Percentiles rank a stretch among this genome's conserved stretches.
These are phyloP conservation scores for Macrotyloma uniflorum DNA, from an alignment of 306 rosid species.

Conservation along the genomic window DNA sequence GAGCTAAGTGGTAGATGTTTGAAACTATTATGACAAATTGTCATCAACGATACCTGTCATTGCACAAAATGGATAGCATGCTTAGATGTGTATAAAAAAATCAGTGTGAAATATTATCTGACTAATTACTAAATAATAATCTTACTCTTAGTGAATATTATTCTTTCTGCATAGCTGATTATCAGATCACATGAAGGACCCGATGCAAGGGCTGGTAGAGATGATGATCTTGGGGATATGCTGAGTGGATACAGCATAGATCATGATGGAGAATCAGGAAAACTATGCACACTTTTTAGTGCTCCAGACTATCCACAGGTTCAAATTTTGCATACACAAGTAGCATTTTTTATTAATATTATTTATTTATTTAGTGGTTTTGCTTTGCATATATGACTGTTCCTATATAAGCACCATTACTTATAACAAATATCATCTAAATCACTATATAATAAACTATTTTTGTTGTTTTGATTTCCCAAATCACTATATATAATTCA, in stretches of 20 bases:
- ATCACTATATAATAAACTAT: no score
- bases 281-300: slow-evolving; percentile 81
- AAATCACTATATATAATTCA: no score
- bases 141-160: slow-evolving; percentile 22
- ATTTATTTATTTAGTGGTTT: slow-evolving; percentile 22
- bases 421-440: no score
- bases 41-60: background rate
- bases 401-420: no score
- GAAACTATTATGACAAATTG: slow-evolving; percentile 9
- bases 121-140: background rate
- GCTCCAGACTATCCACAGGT: slow-evolving; percentile 93
- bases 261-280: slow-evolving; percentile 81
- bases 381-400: background rate
- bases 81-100: slow-evolving; percentile 2
- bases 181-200: slow-evolving; percentile 97
- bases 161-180: slow-evolving; percentile 69
- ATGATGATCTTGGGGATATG: slow-evolving; percentile 81
- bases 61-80: slow-evolving; percentile 13
- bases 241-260: slow-evolving; percentile 78
- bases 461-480: no score
- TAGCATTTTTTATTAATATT: slow-evolving; percentile 21
- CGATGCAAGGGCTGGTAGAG: slow-evolving; percentile 69
- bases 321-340: slow-evolving; percentile 33
- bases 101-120: background rate
- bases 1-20: slow-evolving; percentile 15